These are phyloP conservation scores for Myrmaecium sp. DNA, from an alignment of 2,329 filamentous ascomycete genomes.

Conservation along the genomic window DNA sequence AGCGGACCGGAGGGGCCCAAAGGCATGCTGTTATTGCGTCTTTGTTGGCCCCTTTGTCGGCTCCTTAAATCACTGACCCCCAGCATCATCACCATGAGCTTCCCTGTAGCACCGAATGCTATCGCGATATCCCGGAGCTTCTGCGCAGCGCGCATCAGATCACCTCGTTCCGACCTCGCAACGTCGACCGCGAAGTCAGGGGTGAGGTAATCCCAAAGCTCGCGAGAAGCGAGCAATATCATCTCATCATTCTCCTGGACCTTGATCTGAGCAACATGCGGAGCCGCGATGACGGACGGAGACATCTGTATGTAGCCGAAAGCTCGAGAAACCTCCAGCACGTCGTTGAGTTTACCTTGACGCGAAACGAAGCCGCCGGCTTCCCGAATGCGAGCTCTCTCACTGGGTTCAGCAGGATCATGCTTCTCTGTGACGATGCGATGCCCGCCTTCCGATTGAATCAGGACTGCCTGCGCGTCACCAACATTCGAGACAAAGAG, in stretches of 20 bases:
- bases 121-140: slow-evolving; percentile 91
- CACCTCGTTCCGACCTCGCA: slow-evolving; percentile 66
- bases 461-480: slow-evolving; percentile 87
- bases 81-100: slow-evolving; percentile 99
- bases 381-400: slow-evolving; percentile 79
- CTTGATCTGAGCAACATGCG: slow-evolving; percentile 60
- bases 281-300: slow-evolving; percentile 82
- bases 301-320: slow-evolving; percentile 92
- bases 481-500: slow-evolving; percentile 91
- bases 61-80: slow-evolving; percentile 83
- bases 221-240: slow-evolving; percentile 75
- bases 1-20: slow-evolving; percentile 61
- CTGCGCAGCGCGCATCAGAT: slow-evolving; percentile 89
- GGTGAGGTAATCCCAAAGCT: slow-evolving; percentile 89
- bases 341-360: slow-evolving; percentile 83
- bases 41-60: slow-evolving; percentile 56
- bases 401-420: slow-evolving; percentile 71
- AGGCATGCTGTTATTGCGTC: slow-evolving; percentile 72
- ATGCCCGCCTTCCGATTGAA: slow-evolving; percentile 72
- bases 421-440: slow-evolving; percentile 79
- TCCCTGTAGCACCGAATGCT: slow-evolving; percentile 80
- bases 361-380: slow-evolving; percentile 92
- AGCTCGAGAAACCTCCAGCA: slow-evolving; percentile 77
- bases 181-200: slow-evolving; percentile 86
- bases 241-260: slow-evolving; percentile 85